Base-by-base conservation (phyloP, 1,284 basidiomycete species). In the Trametes hirsuta region DNA sequence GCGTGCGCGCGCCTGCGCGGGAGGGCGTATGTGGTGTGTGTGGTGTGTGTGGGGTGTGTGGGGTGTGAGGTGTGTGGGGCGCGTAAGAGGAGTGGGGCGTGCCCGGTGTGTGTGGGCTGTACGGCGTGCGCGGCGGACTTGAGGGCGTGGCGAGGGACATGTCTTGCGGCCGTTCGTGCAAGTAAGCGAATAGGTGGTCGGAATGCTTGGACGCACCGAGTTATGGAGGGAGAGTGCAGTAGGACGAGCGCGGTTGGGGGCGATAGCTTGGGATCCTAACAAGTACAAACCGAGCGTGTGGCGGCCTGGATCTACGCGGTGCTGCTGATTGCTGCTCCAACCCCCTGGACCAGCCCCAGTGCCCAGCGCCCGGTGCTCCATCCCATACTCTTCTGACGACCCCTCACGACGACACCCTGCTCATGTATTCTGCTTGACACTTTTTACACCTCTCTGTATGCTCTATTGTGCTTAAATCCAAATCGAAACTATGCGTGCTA, bases 261-360 rank as follows among this genome's bases (percentile, higher is more conserved):
- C 59, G 42, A 63, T 55, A 51, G 67, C 68, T 59, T 68, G 25
- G 52, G 65, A 68, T 67, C 61, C 66, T 68, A 70, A 70, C 67
- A 70, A 40, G 60, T 44, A 61, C 67, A 70, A 70, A 68, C 54
- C 51, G 40, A 53, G 45, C 49, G 42, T 58, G 39, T 47, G 45
- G 55, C 59, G 58, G 51, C 48, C 58, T 63, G 59, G 61, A 53
- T 47, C 53, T 35, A 47, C 55, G 52, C 58, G 42, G 42, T 42
- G 24, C 39, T 22, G 9, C 21, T 34, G 25, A 45, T 34, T 56
- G 53, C 57, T 60, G 45, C 30, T 30, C 30, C 30, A 30, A 30
- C 30, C 30, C 30, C 30, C 30, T 30, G 30, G 30, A 30, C 30
- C 30, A 8, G 30, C 30, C 8, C 30, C 30, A 30, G 30, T 30